phyloP scores from a whole-genome alignment of 139 green algal species.

The Picochlorum sp. region DNA sequence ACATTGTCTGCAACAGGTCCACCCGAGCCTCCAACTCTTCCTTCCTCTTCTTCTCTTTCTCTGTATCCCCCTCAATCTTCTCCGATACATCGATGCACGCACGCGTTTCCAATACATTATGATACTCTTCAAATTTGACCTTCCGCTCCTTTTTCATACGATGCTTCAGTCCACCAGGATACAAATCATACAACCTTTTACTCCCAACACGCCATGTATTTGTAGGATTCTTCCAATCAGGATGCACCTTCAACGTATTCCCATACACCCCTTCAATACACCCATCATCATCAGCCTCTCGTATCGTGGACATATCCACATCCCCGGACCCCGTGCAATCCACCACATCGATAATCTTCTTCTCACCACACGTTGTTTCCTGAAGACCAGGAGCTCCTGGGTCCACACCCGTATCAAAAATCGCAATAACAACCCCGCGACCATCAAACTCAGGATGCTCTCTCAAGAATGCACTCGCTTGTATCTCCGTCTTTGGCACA shows the following conservation, averaged over 20 bases:
- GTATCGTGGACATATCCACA: slow-evolving; percentile 67
- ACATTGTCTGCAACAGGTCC: slow-evolving; percentile 33
- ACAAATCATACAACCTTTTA: slow-evolving; percentile 63
- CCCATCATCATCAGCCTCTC: slow-evolving; percentile 53
- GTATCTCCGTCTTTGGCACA: slow-evolving; percentile 79
- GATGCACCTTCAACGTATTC: slow-evolving; percentile 52
- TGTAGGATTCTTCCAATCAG: slow-evolving; percentile 72
- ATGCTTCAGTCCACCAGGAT: slow-evolving; percentile 43
- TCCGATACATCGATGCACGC: slow-evolving; percentile 37
- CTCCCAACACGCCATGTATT: slow-evolving; percentile 74
- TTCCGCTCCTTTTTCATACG: slow-evolving; percentile 42
- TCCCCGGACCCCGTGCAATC: slow-evolving; percentile 80
- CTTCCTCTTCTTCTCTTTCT: slow-evolving; percentile 1
- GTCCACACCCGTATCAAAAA: slow-evolving; percentile 83
- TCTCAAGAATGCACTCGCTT: slow-evolving; percentile 52
- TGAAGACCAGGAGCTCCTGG: slow-evolving; percentile 68
- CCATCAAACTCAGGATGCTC: slow-evolving; percentile 70
- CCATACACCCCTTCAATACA: slow-evolving; percentile 46
- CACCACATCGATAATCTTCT: slow-evolving; percentile 62
- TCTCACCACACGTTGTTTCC: slow-evolving; percentile 64
- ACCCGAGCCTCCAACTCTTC: slow-evolving; percentile 66
- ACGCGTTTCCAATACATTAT: slow-evolving; percentile 35
- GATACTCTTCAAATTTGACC: slow-evolving; percentile 55
- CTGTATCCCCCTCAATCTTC: not conserved
- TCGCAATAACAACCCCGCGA: slow-evolving; percentile 64